Base-by-base conservation (phyloP, 169 alveolate genomes). In the Theileria orientalis region DNA sequence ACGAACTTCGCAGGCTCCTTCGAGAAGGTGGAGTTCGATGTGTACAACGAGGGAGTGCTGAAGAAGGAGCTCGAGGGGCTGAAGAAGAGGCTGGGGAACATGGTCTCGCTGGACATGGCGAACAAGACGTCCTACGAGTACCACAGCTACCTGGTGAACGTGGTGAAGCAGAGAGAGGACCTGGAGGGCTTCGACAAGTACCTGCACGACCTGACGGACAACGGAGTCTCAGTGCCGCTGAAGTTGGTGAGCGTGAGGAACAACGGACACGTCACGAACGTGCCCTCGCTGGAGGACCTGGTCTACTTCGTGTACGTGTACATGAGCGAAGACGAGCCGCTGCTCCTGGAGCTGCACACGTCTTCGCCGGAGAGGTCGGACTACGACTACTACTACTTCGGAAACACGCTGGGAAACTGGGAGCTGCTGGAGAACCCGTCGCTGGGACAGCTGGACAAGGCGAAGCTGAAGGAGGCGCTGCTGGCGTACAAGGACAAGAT, bases 351-450 rank as follows among this genome's bases (percentile, higher is more conserved):
- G 27, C 60, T 49, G 13, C 60, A 49, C 60, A 21, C 60, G 25
- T 49, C 60, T 16, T 21, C 19, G 21, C 19, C 19, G 25, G n/a
- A 13, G 9, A 49, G 19, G 60, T 21, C 9, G 19, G 19, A 29
- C 60, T 49, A 49, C 60, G 35, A 49, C 27, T 49, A 49, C 60
- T 49, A 49, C 25, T 49, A 49, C 25, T 49, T 49, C 60, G 1
- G 35, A 21, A 49, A 49, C 60, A 49, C 19, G 35, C n/a, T 49
- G 60, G 60, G 60, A 14, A 49, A 49, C 60, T 49, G 60, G 60
- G 60, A 49, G 7, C 60, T 49, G 35, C 25, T 49, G 60, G 60
- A 49, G 32, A 49, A 49, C 60, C 60, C 60, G 19, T 49, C 60
- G 0, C 60, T 49, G 19, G 60, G 60, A 21, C 60, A 49, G 25